A percentile compares a stretch with the other conserved stretches of the same genome.
Conservation (phyloP, 192 early-diverging fungal species). For the Dissophora globulifera region DNA sequence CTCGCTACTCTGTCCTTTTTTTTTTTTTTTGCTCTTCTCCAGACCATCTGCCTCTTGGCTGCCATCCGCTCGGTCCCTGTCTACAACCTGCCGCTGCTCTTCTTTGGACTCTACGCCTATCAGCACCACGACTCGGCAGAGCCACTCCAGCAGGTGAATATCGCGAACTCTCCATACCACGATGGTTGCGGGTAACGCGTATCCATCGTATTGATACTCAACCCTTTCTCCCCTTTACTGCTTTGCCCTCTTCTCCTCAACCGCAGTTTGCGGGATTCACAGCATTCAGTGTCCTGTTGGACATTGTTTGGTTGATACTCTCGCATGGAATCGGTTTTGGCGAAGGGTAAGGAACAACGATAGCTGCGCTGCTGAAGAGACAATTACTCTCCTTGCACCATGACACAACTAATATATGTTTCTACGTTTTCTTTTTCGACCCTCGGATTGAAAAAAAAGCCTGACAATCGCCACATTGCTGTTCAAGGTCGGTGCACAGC, state of each 20-base stretch:
- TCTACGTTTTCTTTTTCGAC: constrained; percentile 9
- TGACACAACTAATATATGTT: not conserved
- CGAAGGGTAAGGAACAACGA: constrained; percentile 55
- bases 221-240: too few relatives aligned
- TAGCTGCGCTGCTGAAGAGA: too few relatives aligned
- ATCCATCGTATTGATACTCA: too few relatives aligned
- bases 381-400: too few relatives aligned
- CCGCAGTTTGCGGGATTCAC: constrained; percentile 63
- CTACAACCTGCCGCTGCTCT: constrained; percentile 64
- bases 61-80: constrained; percentile 57
- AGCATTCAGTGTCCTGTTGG: constrained; percentile 58
- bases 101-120: constrained; percentile 64
- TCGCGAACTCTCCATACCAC: too few relatives aligned
- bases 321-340: constrained; percentile 53
- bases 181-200: too few relatives aligned
- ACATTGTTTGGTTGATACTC: constrained; percentile 60
- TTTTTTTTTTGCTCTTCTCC: not conserved
- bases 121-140: constrained; percentile 61
- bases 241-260: too few relatives aligned
- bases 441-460: too few relatives aligned
- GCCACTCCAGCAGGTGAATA: constrained; percentile 61
- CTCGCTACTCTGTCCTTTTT: not conserved
- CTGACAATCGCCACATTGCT: constrained; percentile 30
- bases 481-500: constrained; percentile 36
- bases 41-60: constrained; percentile 60